A percentile compares a stretch with the other conserved stretches of the same genome.
Evolutionary conservation across 106 monocot genomes (phyloP).

Genomic region (Agapanthus africanus): DNA sequence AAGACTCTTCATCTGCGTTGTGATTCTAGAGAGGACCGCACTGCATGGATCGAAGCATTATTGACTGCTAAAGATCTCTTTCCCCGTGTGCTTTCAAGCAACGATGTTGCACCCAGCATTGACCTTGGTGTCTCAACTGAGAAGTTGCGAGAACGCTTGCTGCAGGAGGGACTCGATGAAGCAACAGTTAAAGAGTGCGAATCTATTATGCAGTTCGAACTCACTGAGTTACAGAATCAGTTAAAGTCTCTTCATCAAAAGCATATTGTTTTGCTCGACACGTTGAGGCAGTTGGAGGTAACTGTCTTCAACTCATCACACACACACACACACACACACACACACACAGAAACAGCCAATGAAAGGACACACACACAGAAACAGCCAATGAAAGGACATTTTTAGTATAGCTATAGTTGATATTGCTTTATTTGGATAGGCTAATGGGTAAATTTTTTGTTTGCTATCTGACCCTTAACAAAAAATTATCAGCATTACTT

Average conservation of each 20-base stretch:
- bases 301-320: too few species aligned
- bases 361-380: too few species aligned
- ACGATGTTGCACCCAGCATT: conserved; percentile 36
- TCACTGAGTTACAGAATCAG: conserved; percentile 57
- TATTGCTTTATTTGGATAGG: too few species aligned
- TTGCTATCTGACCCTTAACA: too few species aligned
- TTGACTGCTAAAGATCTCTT: conserved; percentile 66
- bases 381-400: neutral
- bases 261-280: conserved; percentile 70
- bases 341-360: too few species aligned
- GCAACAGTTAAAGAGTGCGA: conserved; percentile 71
- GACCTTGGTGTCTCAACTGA: conserved; percentile 71
- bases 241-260: conserved; percentile 63
- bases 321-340: too few species aligned
- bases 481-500: neutral
- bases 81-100: conserved; percentile 64
- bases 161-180: conserved; percentile 72
- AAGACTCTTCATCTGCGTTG: conserved; percentile 93
- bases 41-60: conserved; percentile 75
- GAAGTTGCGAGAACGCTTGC: conserved; percentile 55
- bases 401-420: neutral
- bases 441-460: too few species aligned
- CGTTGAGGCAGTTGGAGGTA: conserved; percentile 89
- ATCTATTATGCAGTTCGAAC: conserved; percentile 65
- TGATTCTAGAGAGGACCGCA: conserved; percentile 73